Conservation (phyloP, 164 flowering plant genomes). For the Chloranthus sessilifolius region DNA sequence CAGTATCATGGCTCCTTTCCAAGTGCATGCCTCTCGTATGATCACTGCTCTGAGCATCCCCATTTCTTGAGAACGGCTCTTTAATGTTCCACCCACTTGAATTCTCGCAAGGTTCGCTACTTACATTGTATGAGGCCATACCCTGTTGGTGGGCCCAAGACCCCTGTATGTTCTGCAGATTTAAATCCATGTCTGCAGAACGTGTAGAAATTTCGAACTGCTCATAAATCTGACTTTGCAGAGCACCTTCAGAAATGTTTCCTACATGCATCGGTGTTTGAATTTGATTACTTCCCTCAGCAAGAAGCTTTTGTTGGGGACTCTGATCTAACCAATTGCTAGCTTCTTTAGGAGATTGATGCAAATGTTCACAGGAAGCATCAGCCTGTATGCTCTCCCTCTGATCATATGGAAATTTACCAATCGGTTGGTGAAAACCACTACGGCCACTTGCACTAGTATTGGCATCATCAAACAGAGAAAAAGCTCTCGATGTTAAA, state of each 20-base stretch:
- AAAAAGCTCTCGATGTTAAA: conserved; percentile 33
- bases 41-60: conserved; percentile 20
- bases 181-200: conserved; percentile 13
- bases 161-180: conserved; percentile 18
- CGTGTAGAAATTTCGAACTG: conserved; percentile 26
- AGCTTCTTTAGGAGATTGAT: conserved; percentile 29
- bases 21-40: conserved; percentile 15
- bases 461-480: conserved; percentile 26
- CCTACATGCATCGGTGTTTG: conserved; percentile 28
- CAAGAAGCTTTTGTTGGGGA: conserved; percentile 28
- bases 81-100: conserved; percentile 22
- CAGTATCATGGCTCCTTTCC: conserved; percentile 21
- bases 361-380: conserved; percentile 6
- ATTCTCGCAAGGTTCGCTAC: conserved; percentile 15
- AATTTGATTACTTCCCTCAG: conserved; percentile 30
- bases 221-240: conserved; percentile 29
- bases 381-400: conserved; percentile 3
- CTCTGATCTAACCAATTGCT: conserved; percentile 34
- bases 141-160: conserved; percentile 25
- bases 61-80: conserved; percentile 16
- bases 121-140: conserved; percentile 17
- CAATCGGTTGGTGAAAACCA: conserved; percentile 28
- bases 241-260: conserved; percentile 26
- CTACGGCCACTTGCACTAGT: conserved; percentile 19
- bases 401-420: conserved; percentile 9